Conservation (phyloP, 441 rosid genomes). For the Sinapis alba region DNA sequence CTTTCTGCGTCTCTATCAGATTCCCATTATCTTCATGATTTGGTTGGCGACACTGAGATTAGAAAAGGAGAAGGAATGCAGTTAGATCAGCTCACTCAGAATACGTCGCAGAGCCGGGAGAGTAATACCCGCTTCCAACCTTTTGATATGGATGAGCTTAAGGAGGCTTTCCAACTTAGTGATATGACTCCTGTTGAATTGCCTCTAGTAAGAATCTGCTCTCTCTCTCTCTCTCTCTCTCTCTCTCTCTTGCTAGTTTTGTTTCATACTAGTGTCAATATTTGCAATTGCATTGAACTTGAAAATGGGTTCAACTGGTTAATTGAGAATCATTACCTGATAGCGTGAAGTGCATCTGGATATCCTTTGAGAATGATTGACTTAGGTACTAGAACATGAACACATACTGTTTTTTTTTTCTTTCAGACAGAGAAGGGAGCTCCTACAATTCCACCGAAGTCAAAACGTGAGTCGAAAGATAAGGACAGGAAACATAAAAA, state of each 20-base stretch:
- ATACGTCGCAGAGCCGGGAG: conserved; percentile 33
- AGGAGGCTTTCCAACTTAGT: conserved; percentile 55
- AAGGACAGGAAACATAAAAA: conserved; percentile 64
- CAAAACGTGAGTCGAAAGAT: conserved; percentile 56
- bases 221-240: conserved; percentile 1
- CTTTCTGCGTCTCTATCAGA: conserved; percentile 57
- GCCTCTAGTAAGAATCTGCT: conserved; percentile 49
- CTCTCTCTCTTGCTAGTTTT: neutral
- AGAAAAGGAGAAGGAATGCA: conserved; percentile 77
- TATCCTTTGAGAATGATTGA: neutral
- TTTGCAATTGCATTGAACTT: neutral
- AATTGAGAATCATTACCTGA: neutral
- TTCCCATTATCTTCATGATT: conserved; percentile 56
- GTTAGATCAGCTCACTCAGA: conserved; percentile 55
- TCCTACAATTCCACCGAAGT: conserved; percentile 50
- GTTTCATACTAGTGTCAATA: neutral
- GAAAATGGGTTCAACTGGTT: conserved; percentile 3
- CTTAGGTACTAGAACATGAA: conserved; percentile 6
- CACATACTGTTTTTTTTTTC: neutral
- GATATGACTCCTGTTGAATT: conserved; percentile 53
- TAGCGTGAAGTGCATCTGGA: neutral
- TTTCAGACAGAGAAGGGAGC: conserved; percentile 58
- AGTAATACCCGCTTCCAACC: conserved; percentile 43
- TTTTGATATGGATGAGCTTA: conserved; percentile 52
- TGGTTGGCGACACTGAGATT: conserved; percentile 67